A percentile compares a stretch with the other conserved stretches of the same genome.
Conservation (phyloP, 1,284 basidiomycete genomes). For the Apiotrichum siamense region DNA sequence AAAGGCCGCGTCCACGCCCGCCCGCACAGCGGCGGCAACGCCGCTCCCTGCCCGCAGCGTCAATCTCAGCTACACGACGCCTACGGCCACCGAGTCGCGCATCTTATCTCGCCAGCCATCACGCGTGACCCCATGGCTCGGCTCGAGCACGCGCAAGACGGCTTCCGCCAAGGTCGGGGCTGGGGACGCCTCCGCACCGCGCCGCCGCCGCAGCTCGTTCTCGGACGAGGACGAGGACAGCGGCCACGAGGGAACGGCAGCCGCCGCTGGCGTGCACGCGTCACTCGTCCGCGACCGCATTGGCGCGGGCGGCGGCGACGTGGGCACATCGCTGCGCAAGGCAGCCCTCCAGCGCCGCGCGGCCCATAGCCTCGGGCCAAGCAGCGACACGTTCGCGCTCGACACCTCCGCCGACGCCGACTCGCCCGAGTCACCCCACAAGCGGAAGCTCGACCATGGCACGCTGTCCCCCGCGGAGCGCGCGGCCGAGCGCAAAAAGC, state of each 20-base stretch:
- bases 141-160: neutral
- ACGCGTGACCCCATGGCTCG: constrained; percentile 18
- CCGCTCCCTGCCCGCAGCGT: no score
- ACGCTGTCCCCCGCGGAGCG: constrained; percentile 29
- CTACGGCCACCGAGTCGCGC: no score
- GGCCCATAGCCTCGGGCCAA: neutral
- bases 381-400: neutral
- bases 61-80: no score
- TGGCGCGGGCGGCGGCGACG: constrained; percentile 13
- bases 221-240: constrained; percentile 5
- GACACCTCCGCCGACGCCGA: neutral
- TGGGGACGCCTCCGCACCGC: neutral
- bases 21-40: no score
- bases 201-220: constrained; percentile 1
- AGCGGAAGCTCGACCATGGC: constrained; percentile 21
- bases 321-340: neutral
- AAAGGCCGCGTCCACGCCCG: no score
- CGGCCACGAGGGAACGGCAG: neutral
- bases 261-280: neutral
- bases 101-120: constrained; percentile 1
- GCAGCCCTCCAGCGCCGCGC: neutral
- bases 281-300: constrained; percentile 29
- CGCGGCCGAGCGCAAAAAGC: constrained; percentile 21
- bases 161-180: neutral
- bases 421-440: constrained; percentile 8